These are phyloP conservation scores for Centrapalus pauciflorus DNA, from an alignment of 129 eudicot genomes.

Conservation along the genomic window DNA sequence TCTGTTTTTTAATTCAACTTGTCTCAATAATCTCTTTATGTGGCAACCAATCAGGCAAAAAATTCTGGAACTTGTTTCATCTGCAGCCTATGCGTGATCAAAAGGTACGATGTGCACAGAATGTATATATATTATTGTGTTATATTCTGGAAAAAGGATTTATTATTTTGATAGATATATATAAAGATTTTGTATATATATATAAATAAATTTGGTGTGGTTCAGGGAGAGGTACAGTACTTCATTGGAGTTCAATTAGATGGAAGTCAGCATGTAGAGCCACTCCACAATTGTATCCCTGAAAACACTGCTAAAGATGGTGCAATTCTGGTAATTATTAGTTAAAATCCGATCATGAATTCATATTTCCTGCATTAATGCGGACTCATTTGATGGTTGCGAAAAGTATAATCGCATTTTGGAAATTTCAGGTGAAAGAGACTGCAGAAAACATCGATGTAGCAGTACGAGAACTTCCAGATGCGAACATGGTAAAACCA, in stretches of 20 bases:
- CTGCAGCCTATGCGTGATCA: conserved; percentile 99
- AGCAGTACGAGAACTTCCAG: conserved; percentile 96
- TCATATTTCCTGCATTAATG: background rate
- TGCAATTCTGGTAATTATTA: conserved; percentile 56
- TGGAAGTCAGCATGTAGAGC: conserved; percentile 97
- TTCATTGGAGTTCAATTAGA: conserved; percentile 96
- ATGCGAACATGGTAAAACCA: conserved; percentile 78
- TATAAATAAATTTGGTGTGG: conserved; percentile 6
- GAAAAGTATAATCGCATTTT: background rate
- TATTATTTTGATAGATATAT: background rate
- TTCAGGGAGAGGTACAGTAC: conserved; percentile 95
- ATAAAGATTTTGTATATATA: background rate
- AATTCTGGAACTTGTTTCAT: conserved; percentile 98
- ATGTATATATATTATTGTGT: background rate
- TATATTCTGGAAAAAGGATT: background rate
- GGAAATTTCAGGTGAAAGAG: conserved; percentile 67
- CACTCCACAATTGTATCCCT: conserved; percentile 85
- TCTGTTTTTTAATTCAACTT: background rate
- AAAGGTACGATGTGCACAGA: conserved; percentile 46
- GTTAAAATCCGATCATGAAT: background rate
- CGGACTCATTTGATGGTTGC: background rate
- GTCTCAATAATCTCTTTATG: background rate
- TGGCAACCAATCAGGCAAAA: conserved; percentile 59
- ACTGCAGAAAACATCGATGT: conserved; percentile 91
- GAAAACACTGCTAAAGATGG: conserved; percentile 68